Base-by-base conservation (phyloP, 1,284 basidiomycete genomes). In the Chondrostereum purpureum region DNA sequence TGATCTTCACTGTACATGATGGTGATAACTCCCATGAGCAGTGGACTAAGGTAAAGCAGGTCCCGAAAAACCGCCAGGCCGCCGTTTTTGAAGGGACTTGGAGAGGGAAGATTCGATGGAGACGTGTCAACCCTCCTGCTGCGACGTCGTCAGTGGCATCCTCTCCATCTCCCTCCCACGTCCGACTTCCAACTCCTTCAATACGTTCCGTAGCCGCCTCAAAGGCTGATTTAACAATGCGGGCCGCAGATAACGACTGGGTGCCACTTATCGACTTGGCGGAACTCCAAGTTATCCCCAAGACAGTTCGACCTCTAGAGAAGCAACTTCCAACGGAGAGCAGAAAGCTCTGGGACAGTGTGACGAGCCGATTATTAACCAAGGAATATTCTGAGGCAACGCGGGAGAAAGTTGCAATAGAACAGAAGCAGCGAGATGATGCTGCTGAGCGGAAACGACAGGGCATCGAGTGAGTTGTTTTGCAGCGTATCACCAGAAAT, bases 321-420 rank as follows among this genome's bases (percentile, higher is more conserved):
- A 76, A 77, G 59, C 95, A 98, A 63, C 74, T 83, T 19, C 73
- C 78, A 13, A 70, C 78, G 50, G 96, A 99, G 70, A 94, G 90
- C 50, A 73, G 92, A 50, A 82, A 79, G 67, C 66, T 98, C 48
- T 98, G 95, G 96, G 80, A 88, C 44, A 77, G 72, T 31, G 92
- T 99, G 16, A 94, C 92, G 31, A 72, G 69, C 45, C 67, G 79
- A 57, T 69, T 98, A 46, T 44, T 91, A 40, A 73, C 70, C 57
- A 97, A 96, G 73, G 89, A 96, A 63, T 98, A 79, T 67, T 73
- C 75, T 36, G 91, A 94, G 44, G 93, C 93, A 44, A 95, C 89
- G 41, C 86, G 73, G 68, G 77, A 86, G 64, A 97, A 96, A 71
- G 79, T 92, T 46, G 64, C 63, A 3, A 93, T 97, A 46, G 93